Evolutionary conservation across 2,329 filamentous ascomycete species (phyloP).

Genomic region (Pseudogymnoascus sp.): DNA sequence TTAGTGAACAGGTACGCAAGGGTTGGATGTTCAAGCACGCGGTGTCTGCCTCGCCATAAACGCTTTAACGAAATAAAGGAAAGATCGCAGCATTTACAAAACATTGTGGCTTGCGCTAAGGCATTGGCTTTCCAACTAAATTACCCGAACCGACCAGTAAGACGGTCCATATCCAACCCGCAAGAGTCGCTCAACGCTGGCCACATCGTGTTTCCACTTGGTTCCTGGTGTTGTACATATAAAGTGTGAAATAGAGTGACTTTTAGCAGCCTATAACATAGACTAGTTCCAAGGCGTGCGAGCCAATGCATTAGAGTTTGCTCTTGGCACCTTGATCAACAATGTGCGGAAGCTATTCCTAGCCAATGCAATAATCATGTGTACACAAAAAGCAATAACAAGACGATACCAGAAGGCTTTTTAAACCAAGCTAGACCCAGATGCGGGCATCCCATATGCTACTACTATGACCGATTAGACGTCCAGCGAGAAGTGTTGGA

Average conservation of each 20-base stretch:
- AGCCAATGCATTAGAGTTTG: neutral
- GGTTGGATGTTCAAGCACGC: neutral
- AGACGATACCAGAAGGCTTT: neutral
- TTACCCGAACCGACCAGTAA: neutral
- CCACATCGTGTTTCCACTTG: neutral
- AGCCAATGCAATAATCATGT: slow-evolving; percentile 1
- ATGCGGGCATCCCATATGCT: neutral
- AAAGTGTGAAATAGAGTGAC: neutral
- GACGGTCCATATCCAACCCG: neutral
- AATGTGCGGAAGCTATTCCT: neutral
- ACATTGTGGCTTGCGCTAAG: neutral
- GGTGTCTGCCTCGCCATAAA: neutral
- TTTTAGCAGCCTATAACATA: neutral
- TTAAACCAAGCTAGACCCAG: neutral
- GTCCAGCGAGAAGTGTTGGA: neutral
- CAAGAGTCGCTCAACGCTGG: neutral
- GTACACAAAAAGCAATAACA: neutral
- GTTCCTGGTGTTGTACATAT: neutral
- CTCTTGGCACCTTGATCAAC: neutral
- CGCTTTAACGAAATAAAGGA: neutral
- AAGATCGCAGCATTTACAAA: neutral
- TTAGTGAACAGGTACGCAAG: neutral
- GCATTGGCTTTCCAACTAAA: neutral
- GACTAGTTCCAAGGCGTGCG: neutral
- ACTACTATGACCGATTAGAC: neutral